Base-by-base conservation (phyloP, 106 monocot genomes). In the Chionographis japonica region DNA sequence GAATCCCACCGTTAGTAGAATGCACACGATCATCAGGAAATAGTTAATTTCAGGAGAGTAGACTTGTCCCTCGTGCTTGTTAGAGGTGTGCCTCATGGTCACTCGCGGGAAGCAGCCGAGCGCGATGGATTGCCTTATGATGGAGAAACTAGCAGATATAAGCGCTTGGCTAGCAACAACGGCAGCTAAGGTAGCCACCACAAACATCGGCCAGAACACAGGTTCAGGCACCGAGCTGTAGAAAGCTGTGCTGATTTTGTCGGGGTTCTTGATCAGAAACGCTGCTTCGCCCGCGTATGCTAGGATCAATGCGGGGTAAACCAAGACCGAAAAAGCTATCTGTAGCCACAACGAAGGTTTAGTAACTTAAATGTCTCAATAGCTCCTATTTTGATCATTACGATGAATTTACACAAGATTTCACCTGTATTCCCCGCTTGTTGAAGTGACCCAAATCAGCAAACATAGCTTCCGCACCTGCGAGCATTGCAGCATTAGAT, bases 401-500 rank as follows among this genome's bases (percentile, higher is more conserved):
- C 0, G 46, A 46, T 46, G 46, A 46, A 46, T 10, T 5, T 46
- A 46, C 5, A 10, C 5, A 46, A 46, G 8, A 46, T 38, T 16
- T 56, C 52, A 80, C 88, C 88, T 88, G 88, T 61, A 88, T 88
- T 72, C 61, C 70, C 49, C 54, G 27, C 78, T 70, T 88, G 74
- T 61, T 88, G 63, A 88, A 88, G 62, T 88, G 88, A 42, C 88
- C 88, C 58, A 88, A 40, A 66, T 88, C 88, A 72, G 88, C 88
- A 73, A 88, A 88, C 88, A 88, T 88, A 50, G 88, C 88, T 75
- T 88, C 88, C 38, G 88, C 88, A 58, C 88, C 88, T 88, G 70
- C 12, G n/a, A 54, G 14, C 18, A 37, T 14, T 15, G 17, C 16
- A 58, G 35, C 16, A 37, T 16, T 39, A 14, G 6, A 40, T 39